Conservation (phyloP, 495 filamentous ascomycete species). For the Pseudevernia furfuracea region DNA sequence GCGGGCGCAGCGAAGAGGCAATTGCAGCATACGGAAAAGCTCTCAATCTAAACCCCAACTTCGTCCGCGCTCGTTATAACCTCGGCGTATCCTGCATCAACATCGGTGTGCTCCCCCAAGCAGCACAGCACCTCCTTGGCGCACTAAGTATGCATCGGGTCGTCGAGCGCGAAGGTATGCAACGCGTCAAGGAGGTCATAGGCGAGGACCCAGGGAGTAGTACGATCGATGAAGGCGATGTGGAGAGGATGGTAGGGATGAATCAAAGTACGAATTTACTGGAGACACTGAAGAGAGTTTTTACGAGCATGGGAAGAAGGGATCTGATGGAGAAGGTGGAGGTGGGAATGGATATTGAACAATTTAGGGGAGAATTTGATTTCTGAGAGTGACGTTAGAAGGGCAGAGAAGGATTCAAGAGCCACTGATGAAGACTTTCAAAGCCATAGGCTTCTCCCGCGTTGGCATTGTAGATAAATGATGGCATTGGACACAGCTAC, state of each 20-base stretch:
- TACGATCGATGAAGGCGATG: constrained; percentile 50
- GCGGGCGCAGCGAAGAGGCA: constrained; percentile 84
- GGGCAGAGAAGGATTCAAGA: not conserved
- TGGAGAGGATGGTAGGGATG: constrained; percentile 76
- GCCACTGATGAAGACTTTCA: not conserved
- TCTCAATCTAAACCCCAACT: constrained; percentile 80
- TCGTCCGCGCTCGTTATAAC: constrained; percentile 94
- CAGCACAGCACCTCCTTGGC: constrained; percentile 88
- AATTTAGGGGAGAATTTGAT: constrained; percentile 75
- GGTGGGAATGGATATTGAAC: constrained; percentile 82
- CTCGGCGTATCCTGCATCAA: constrained; percentile 95
- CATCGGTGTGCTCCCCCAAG: constrained; percentile 88
- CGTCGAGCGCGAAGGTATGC: constrained; percentile 74
- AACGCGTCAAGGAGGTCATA: constrained; percentile 77
- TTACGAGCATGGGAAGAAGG: constrained; percentile 83
- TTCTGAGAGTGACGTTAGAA: constrained; percentile 41
- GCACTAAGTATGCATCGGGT: constrained; percentile 95
- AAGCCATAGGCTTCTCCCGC: not conserved
- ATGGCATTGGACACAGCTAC: not conserved
- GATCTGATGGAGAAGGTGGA: constrained; percentile 84
- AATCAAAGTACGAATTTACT: constrained; percentile 95
- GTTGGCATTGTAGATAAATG: not conserved
- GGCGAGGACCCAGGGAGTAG: constrained; percentile 38
- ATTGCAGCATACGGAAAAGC: constrained; percentile 95
- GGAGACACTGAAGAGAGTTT: constrained; percentile 86